A percentile compares a stretch with the other conserved stretches of the same genome.
Evolutionary conservation across 805 yeast species (phyloP).

Genomic region (Blastobotrys terrestris): DNA sequence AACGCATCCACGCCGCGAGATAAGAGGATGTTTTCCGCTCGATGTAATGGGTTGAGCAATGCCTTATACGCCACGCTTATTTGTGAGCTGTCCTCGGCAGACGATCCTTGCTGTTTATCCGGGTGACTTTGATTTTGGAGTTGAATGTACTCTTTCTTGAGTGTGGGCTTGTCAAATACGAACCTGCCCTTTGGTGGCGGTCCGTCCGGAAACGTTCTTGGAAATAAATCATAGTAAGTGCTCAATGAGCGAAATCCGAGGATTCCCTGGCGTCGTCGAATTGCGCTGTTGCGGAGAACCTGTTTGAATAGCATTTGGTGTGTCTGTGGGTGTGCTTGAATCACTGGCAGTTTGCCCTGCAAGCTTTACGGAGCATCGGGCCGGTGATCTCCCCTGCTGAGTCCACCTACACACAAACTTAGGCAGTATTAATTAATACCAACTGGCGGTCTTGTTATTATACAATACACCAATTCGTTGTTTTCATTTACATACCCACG

Average conservation of each 20-base stretch:
- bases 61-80: conserved; percentile 76
- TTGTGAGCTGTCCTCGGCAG: conserved; percentile 39
- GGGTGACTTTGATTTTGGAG: conserved; percentile 80
- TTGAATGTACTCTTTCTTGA: conserved; percentile 68
- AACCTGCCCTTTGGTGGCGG: conserved; percentile 61
- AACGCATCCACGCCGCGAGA: conserved; percentile 50
- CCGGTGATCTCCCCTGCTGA: too few relatives aligned
- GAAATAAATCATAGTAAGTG: conserved; percentile 61
- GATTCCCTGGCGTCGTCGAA: background rate
- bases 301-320: background rate
- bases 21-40: conserved; percentile 60
- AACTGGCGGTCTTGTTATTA: too few relatives aligned
- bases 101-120: conserved; percentile 42
- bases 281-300: background rate
- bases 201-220: conserved; percentile 61
- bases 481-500: too few relatives aligned
- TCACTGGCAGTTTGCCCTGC: too few relatives aligned
- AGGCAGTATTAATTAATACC: too few relatives aligned
- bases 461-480: too few relatives aligned
- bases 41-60: conserved; percentile 57
- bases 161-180: conserved; percentile 43
- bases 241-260: background rate
- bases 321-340: too few relatives aligned
- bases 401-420: too few relatives aligned
- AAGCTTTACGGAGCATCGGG: too few relatives aligned